Evolutionary conservation across 257 asterid species (phyloP), one percentile per base, ranked within the genome.

Genomic region (Solanum paucissectum): DNA sequence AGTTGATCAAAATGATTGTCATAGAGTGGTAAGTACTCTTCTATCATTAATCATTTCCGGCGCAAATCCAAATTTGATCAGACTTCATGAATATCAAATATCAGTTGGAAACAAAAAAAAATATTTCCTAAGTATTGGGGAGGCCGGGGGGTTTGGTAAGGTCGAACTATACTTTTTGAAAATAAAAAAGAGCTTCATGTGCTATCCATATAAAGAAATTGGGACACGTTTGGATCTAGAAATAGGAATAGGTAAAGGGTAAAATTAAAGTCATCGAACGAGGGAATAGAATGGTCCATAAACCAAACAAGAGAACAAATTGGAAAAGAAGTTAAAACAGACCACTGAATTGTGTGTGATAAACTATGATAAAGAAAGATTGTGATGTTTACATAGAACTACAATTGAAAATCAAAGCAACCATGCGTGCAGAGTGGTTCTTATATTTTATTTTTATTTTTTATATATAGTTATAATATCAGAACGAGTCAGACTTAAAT

Each of bases 251-350:
- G 21, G 60, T 23, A 76, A n/a, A 13, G 40, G 84, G 34, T 12
- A n/a, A 25, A 68, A 29, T 62, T 62, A 27, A 44, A 5, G 84
- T 79, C 4, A 79, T 27, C 25, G 9, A 44, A 79, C 25, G 38
- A 42, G 64, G 38, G 64, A 79, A 44, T 44, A 79, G 14, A 77
- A 79, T 27, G 85, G 84, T 79, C 84, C 84, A 25, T 79, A 79
- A 44, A 42, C 8, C 84, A 79, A 79, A 79, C 66, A 14, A 42
- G 38, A 79, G 84, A 44, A 42, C 37, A 77, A 77, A 42, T 2
- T 77, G 62, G 84, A 40, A 77, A 77, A 77, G 37, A 42, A 42
- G 62, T 77, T 38, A 23, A 75, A 75, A 40, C 11, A 69, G 58
- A 38, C 83, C 58, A 75, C 55, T 75, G 55, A 5, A 4, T 75